Conservation (phyloP, 805 yeast genomes). For the Grigorovia transvaalensis region DNA sequence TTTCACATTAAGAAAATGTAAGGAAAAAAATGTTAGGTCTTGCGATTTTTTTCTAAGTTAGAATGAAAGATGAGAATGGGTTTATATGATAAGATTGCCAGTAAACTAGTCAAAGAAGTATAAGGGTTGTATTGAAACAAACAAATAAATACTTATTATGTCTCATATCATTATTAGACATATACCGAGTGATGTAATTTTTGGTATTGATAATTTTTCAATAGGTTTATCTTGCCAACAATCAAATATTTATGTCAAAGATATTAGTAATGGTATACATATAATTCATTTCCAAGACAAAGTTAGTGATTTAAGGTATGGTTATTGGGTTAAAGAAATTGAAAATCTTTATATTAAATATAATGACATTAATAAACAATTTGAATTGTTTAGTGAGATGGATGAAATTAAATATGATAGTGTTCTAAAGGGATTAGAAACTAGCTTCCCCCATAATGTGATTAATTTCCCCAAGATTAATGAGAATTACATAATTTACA, state of each 20-base stretch:
- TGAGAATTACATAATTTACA: slow-evolving; percentile 10
- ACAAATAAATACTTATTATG: background rate
- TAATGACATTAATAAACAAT: slow-evolving; percentile 10
- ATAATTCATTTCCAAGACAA: slow-evolving; percentile 19
- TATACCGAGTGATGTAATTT: slow-evolving; percentile 10
- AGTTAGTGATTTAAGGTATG: slow-evolving; percentile 16
- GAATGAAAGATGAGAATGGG: too few species aligned
- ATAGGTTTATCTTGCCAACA: slow-evolving; percentile 15
- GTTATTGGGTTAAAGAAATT: slow-evolving; percentile 21
- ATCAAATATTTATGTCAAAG: slow-evolving; percentile 20
- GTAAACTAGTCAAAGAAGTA: too few species aligned
- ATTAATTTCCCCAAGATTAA: slow-evolving; percentile 16
- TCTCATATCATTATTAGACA: background rate
- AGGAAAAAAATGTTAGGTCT: background rate
- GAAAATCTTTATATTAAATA: slow-evolving; percentile 9
- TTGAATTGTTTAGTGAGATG: slow-evolving; percentile 8
- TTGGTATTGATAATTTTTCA: slow-evolving; percentile 22
- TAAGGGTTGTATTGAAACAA: too few species aligned
- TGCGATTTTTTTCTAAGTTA: background rate
- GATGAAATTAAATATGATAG: slow-evolving; percentile 8
- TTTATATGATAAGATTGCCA: too few species aligned
- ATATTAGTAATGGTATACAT: slow-evolving; percentile 19
- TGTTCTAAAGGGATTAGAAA: slow-evolving; percentile 2
- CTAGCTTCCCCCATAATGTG: slow-evolving; percentile 8
- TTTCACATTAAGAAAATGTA: background rate